Base-by-base conservation (phyloP, 805 yeast genomes). In the Wickerhamiella brachini region DNA sequence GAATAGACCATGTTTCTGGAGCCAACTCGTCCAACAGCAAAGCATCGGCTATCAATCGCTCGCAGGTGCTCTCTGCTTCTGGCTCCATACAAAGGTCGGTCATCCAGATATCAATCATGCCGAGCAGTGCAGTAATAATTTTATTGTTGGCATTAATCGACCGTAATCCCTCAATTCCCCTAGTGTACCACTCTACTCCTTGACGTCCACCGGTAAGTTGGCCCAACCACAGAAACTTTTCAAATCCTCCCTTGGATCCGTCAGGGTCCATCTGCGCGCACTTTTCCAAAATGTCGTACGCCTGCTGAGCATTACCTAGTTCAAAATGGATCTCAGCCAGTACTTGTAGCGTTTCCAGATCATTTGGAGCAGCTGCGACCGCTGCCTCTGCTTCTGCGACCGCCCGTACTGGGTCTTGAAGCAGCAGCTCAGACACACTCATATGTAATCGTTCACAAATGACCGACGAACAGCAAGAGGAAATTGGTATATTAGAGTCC, bases 71-170 rank as follows among this genome's bases (percentile, higher is more conserved):
- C 67, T 93, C 97, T 1, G 97, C 97, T 57, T 82, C 80, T 2
- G 79, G 79, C 60, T 86, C 95, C 95, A 89, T 87, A 70, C 97
- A 89, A 56, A 89, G 71, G 70, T 90, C 97, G 1, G 97, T 90
- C 97, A 88, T 86, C 95, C 95, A 89, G 47, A 62, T 61, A 56
- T 90, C 98, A 61, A 93, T 84, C 70, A 83, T 76, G 6, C 95
- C 81, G 57, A 90, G 80, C 24, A 86, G 70, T 0, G 90, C 95
- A 62, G 81, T 84, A 56, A 83, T 79, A 47, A 86, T 63, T 18
- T 75, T 64, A 43, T 76, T 67, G n/a, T 17, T 24, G 23, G 58
- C 53, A 42, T 68, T 67, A 43, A 72, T 59, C 44, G 70, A 69
- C 48, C 75, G 71, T 49, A 83, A 67, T 48, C 72, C 71, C 22